These are phyloP conservation scores for Backusella mclennaniae DNA, from an alignment of 192 early-diverging fungal species.

Conservation along the genomic window DNA sequence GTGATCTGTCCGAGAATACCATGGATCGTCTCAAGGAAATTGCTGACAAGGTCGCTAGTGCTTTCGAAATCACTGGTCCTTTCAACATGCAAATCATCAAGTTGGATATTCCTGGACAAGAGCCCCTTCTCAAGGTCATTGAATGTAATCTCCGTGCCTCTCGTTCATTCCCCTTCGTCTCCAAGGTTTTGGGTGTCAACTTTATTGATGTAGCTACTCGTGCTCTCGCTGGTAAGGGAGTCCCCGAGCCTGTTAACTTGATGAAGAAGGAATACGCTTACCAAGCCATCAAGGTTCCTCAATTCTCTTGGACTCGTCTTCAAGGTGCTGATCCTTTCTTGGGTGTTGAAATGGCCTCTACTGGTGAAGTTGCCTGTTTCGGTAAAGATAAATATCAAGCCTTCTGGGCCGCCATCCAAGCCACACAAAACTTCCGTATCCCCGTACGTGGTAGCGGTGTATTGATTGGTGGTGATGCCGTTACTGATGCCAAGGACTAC, in stretches of 20 bases:
- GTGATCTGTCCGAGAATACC: constrained; percentile 48
- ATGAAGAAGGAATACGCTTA: constrained; percentile 62
- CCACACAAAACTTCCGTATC: constrained; percentile 90
- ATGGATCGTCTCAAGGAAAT: constrained; percentile 69
- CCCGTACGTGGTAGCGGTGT: constrained; percentile 67
- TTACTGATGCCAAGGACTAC: constrained; percentile 70
- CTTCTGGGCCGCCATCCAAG: constrained; percentile 75
- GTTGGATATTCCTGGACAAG: constrained; percentile 37
- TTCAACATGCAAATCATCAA: constrained; percentile 99
- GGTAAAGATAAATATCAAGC: constrained; percentile 89
- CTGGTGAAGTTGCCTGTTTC: constrained; percentile 98
- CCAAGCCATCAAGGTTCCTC: constrained; percentile 91
- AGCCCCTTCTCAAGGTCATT: constrained; percentile 84
- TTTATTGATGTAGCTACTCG: constrained; percentile 91
- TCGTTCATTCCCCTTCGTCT: constrained; percentile 97
- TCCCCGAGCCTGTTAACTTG: constrained; percentile 59
- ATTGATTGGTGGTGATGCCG: constrained; percentile 67
- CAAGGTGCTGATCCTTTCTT: constrained; percentile 95
- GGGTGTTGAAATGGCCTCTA: constrained; percentile 98
- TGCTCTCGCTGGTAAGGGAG: constrained; percentile 65
- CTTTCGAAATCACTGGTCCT: constrained; percentile 95
- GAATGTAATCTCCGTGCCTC: constrained; percentile 98
- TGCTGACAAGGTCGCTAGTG: constrained; percentile 83
- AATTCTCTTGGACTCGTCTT: constrained; percentile 96
- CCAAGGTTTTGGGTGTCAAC: constrained; percentile 88